Percentiles rank a stretch among this genome's conserved stretches.
These are phyloP conservation scores for Russula ochroleuca DNA, from an alignment of 768 basidiomycete species.

Conservation along the genomic window DNA sequence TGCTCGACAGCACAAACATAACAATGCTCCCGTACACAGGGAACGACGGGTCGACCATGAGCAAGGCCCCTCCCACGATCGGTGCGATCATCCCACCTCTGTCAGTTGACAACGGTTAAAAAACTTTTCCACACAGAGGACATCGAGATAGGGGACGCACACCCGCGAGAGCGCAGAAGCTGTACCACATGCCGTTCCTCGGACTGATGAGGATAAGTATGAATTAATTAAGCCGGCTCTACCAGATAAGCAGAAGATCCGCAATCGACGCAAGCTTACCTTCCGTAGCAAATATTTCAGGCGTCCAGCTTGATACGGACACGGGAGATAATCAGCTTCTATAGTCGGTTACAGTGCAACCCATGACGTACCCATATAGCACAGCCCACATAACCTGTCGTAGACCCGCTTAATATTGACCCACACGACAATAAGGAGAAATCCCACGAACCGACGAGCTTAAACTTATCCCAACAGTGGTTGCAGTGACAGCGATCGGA, in stretches of 20 bases:
- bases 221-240: too few relatives aligned
- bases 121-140: not conserved
- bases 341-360: not conserved
- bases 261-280: constrained; percentile 37
- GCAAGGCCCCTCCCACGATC: constrained; percentile 66
- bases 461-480: constrained; percentile 72
- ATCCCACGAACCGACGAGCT: constrained; percentile 56
- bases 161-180: constrained; percentile 83
- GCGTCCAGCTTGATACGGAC: constrained; percentile 56
- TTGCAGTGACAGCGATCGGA: constrained; percentile 56
- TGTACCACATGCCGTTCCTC: constrained; percentile 85
- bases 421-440: not conserved
- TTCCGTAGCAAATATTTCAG: constrained; percentile 80
- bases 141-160: constrained; percentile 40
- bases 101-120: not conserved
- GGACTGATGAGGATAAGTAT: constrained; percentile 41
- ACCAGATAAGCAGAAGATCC: not conserved
- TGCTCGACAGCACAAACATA: constrained; percentile 58
- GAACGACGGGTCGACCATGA: constrained; percentile 61
- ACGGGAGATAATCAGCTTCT: not conserved
- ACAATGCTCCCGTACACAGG: constrained; percentile 74
- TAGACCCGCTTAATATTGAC: not conserved
- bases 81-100: constrained; percentile 91
- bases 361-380: constrained; percentile 56
- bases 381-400: constrained; percentile 72